Conservation (phyloP, 768 basidiomycete species). For the Tephrocybe sp. region DNA sequence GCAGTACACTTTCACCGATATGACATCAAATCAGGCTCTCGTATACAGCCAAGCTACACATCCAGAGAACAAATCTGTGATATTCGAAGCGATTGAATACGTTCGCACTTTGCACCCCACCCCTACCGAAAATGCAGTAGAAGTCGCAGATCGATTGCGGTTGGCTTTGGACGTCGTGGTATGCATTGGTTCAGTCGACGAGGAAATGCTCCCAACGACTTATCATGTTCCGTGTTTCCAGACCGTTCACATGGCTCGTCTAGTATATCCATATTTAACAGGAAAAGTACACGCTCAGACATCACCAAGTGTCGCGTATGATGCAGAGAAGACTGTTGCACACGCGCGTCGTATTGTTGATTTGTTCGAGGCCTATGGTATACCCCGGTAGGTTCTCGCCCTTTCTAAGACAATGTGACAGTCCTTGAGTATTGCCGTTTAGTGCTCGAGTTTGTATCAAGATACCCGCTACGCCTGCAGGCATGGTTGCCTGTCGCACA, state of each 20-base stretch:
- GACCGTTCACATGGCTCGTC: constrained; percentile 43
- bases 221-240: constrained; percentile 13
- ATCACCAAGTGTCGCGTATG: constrained; percentile 38
- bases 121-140: neutral
- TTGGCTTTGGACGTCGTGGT: constrained; percentile 39
- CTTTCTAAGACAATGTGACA: neutral
- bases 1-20: constrained; percentile 39
- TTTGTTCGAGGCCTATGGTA: constrained; percentile 39
- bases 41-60: constrained; percentile 31
- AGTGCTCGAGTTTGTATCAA: constrained; percentile 56
- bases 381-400: constrained; percentile 30
- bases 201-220: no score
- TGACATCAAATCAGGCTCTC: constrained; percentile 52
- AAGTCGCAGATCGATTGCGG: constrained; percentile 23
- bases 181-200: constrained; percentile 7
- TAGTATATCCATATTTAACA: constrained; percentile 36
- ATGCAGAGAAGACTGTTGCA: constrained; percentile 36
- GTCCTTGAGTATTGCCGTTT: neutral
- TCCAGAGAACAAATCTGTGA: constrained; percentile 27
- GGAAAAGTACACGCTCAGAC: constrained; percentile 45
- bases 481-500: constrained; percentile 44
- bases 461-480: constrained; percentile 53
- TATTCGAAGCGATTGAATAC: constrained; percentile 30
- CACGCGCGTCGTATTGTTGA: constrained; percentile 40
- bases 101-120: constrained; percentile 17